phyloP scores from a whole-genome alignment of 202 grass and related monocot genomes.

The Zizania palustris region DNA sequence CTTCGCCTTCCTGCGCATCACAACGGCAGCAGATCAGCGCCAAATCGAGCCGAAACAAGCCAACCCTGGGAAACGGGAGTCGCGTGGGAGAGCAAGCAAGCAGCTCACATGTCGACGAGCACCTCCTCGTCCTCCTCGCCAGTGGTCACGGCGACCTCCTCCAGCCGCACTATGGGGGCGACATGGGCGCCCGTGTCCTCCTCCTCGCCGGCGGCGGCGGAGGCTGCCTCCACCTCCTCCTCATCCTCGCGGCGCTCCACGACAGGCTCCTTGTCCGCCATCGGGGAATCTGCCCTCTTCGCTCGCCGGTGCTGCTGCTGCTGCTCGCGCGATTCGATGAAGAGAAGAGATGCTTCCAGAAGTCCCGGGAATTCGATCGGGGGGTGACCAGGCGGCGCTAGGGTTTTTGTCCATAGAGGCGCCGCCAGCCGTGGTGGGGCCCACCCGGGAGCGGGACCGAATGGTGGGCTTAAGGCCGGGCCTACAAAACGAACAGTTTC shows the following conservation, averaged over 20 bases:
- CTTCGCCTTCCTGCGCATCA: conserved; percentile 61
- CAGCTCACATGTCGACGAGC: conserved; percentile 62
- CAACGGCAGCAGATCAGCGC: conserved; percentile 23
- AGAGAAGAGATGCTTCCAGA: conserved; percentile 3
- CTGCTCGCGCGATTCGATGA: conserved; percentile 18
- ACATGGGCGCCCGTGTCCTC: conserved; percentile 79
- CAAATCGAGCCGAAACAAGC: not conserved
- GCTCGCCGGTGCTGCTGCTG: not conserved
- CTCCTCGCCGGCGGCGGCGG: conserved; percentile 52
- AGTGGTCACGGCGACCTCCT: conserved; percentile 67
- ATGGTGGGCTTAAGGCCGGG: too few relatives aligned
- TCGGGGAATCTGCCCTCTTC: conserved; percentile 1
- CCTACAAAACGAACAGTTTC: too few relatives aligned
- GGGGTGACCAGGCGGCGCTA: conserved; percentile 17
- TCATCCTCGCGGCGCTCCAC: conserved; percentile 38
- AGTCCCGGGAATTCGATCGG: conserved; percentile 12
- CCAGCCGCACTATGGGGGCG: conserved; percentile 72
- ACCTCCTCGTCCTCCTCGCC: conserved; percentile 75
- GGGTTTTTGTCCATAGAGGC: conserved; percentile 45
- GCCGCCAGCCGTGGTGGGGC: conserved; percentile 7
- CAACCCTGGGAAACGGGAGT: too few relatives aligned
- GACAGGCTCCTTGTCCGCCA: conserved; percentile 56
- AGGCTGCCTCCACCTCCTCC: conserved; percentile 38
- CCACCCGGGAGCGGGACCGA: not conserved
- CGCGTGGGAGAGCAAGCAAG: too few relatives aligned